phyloP scores from a whole-genome alignment of 108 stramenopile species.

The Epipyxis sp. region DNA sequence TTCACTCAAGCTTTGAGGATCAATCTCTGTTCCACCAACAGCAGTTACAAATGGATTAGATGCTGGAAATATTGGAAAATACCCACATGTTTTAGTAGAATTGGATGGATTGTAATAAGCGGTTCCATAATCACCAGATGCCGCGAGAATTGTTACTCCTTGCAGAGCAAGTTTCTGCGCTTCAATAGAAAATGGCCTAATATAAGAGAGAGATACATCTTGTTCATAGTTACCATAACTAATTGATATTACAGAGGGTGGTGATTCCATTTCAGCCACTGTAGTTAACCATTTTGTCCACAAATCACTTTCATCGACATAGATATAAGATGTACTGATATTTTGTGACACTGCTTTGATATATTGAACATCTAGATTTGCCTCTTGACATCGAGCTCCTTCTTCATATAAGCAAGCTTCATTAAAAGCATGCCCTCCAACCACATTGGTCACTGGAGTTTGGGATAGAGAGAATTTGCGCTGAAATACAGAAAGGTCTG shows the following conservation, averaged over 20 bases:
- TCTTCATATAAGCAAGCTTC: neutral
- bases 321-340: neutral
- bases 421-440: neutral
- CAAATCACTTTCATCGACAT: neutral
- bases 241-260: constrained; percentile 1
- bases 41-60: constrained; percentile 16
- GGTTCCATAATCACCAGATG: constrained; percentile 20
- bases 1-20: neutral
- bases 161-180: neutral
- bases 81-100: neutral
- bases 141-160: neutral
- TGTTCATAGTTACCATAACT: neutral
- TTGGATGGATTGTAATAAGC: neutral
- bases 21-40: constrained; percentile 1
- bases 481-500: neutral
- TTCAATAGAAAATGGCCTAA: neutral
- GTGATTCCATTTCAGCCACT: neutral
- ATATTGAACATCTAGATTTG: constrained; percentile 28
- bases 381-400: constrained; percentile 3
- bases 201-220: neutral
- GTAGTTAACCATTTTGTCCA: neutral
- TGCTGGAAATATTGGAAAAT: constrained; percentile 16
- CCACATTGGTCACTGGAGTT: neutral
- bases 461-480: neutral
- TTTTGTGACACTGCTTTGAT: neutral